A percentile compares a stretch with the other conserved stretches of the same genome.
These are phyloP conservation scores for Saccharomyces hybrid DNA, from an alignment of 1,139 yeast genomes.

Conservation along the genomic window DNA sequence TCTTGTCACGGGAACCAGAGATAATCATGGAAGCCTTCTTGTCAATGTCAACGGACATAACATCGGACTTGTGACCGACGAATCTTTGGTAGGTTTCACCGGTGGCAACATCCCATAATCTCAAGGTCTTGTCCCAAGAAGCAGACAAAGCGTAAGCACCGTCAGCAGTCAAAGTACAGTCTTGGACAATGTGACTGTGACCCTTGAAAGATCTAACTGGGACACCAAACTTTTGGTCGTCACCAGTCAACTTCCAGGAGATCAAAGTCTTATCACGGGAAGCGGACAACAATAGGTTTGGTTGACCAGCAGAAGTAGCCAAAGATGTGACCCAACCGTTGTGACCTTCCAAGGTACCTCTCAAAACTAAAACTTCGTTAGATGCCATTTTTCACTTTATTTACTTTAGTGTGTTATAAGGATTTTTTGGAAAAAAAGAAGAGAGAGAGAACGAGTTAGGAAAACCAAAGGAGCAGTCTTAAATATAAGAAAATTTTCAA, in stretches of 20 bases:
- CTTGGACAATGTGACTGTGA: slow-evolving; percentile 98
- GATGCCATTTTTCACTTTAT: slow-evolving; percentile 38
- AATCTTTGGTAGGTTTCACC: slow-evolving; percentile 95
- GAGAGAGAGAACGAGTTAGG: not conserved
- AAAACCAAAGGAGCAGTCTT: not conserved
- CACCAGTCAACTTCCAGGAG: slow-evolving; percentile 98
- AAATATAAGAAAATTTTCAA: slow-evolving; percentile 3
- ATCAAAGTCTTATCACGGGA: slow-evolving; percentile 98
- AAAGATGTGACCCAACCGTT: slow-evolving; percentile 96
- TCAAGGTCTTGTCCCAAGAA: slow-evolving; percentile 98
- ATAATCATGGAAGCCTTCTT: slow-evolving; percentile 97
- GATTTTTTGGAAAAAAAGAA: not conserved
- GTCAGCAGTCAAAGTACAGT: slow-evolving; percentile 95
- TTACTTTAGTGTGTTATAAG: slow-evolving; percentile 3
- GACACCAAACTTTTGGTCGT: slow-evolving; percentile 94
- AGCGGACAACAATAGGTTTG: slow-evolving; percentile 96
- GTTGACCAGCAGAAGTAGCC: slow-evolving; percentile 97
- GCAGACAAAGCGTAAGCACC: slow-evolving; percentile 98
- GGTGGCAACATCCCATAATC: slow-evolving; percentile 95
- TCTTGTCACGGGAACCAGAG: slow-evolving; percentile 98
- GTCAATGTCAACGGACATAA: slow-evolving; percentile 93
- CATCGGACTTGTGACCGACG: slow-evolving; percentile 98
- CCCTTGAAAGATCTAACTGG: slow-evolving; percentile 97
- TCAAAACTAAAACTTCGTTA: slow-evolving; percentile 92
- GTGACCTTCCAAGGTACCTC: slow-evolving; percentile 98